Base-by-base conservation (phyloP, 768 basidiomycete species). In the Mycena floridula region DNA sequence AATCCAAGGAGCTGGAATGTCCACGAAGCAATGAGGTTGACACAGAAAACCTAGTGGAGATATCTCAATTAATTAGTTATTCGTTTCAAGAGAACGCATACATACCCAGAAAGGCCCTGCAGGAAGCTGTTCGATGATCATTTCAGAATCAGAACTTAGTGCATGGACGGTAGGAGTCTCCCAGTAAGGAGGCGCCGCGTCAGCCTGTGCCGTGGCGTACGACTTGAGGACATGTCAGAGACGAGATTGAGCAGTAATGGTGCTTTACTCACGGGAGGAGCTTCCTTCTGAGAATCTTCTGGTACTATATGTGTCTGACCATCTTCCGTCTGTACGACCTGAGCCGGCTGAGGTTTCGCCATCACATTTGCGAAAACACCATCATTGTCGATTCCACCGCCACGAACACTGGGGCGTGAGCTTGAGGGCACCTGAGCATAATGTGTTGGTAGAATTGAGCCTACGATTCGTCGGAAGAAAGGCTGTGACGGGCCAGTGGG, bases 1-100 rank as follows among this genome's bases (percentile, higher is more conserved):
- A 89, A 92, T 42, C 90, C 94, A 56, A 95, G 77, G 62, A 97
- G 94, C 66, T 97, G 93, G 84, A 99, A 98, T 67, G 93, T 91
- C 67, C 87, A 87, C 6, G 91, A 94, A 46, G 90, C 82, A 67
- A 93, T 77, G 44, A 85, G 60, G 63, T 89, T 91, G 66, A 79
- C 70, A 50, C 79, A 55, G 65, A 92, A 94, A n/a, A 81, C n/a
- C n/a, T n/a, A n/a, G n/a, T n/a, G n/a, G n/a, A n/a, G n/a, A n/a
- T n/a, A n/a, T n/a, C n/a, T n/a, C n/a, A n/a, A n/a, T n/a, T n/a
- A n/a, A n/a, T n/a, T n/a, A n/a, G n/a, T n/a, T n/a, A n/a, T n/a
- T n/a, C n/a, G n/a, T n/a, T n/a, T n/a, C n/a, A n/a, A n/a, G n/a
- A n/a, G n/a, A n/a, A n/a, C n/a, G n/a, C n/a, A n/a, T n/a, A n/a